Conservation (phyloP, 148 eudicot genomes). For the Nepenthes gracilis region DNA sequence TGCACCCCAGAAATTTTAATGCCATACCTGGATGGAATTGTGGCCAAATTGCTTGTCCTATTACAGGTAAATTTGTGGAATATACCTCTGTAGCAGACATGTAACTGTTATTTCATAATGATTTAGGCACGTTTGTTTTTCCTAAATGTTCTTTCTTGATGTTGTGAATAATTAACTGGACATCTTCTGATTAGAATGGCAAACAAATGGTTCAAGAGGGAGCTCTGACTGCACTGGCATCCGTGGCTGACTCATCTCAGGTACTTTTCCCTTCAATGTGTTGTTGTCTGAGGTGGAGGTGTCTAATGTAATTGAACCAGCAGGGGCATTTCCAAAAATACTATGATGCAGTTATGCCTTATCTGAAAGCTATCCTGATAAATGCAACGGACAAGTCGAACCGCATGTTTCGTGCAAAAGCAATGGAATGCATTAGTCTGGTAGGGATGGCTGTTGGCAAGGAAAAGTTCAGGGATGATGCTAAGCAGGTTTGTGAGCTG, state of each 20-base stretch:
- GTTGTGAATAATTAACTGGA: constrained; percentile 1
- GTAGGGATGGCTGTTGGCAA: constrained; percentile 99
- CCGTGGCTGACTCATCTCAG: constrained; percentile 97
- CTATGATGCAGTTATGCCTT: constrained; percentile 92
- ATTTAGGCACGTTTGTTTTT: neutral
- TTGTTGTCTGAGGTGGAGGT: neutral
- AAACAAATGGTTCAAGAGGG: constrained; percentile 99
- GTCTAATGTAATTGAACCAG: constrained; percentile 9
- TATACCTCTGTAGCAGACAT: neutral
- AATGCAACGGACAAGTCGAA: constrained; percentile 85
- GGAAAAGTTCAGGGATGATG: constrained; percentile 98
- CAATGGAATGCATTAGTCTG: constrained; percentile 94
- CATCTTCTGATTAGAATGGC: constrained; percentile 43
- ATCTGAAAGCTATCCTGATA: constrained; percentile 69
- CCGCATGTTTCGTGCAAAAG: constrained; percentile 96
- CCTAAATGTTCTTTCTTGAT: neutral
- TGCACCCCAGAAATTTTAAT: constrained; percentile 91
- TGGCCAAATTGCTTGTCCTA: constrained; percentile 73
- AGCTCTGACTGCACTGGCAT: constrained; percentile 91
- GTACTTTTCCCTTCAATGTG: constrained; percentile 15
- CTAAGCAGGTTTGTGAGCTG: constrained; percentile 60
- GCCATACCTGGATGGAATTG: constrained; percentile 83
- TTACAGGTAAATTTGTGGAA: constrained; percentile 43
- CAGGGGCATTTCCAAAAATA: constrained; percentile 94
- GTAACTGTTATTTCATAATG: neutral